A percentile compares a stretch with the other conserved stretches of the same genome.
These are phyloP conservation scores for Linum tenue DNA, from an alignment of 345 rosid species.

Conservation along the genomic window DNA sequence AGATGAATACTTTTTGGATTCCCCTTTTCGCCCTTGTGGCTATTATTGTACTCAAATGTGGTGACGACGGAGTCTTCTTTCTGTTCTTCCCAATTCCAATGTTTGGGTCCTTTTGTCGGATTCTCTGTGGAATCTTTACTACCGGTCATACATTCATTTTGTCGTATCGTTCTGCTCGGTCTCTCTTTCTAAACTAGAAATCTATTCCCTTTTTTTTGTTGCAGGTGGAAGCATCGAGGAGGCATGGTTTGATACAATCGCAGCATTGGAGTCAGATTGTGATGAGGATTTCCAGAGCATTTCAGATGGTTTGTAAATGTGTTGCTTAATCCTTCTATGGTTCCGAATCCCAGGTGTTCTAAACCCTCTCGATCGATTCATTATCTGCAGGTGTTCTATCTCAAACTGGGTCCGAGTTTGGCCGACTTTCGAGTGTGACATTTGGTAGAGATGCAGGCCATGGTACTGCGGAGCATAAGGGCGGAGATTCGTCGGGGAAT, in stretches of 20 bases:
- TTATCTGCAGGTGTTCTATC: slow-evolving; percentile 22
- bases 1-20: no score
- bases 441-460: slow-evolving; percentile 24
- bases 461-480: slow-evolving; percentile 33
- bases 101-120: background rate
- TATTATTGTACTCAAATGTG: slow-evolving; percentile 1
- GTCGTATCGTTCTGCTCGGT: background rate
- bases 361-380: slow-evolving; percentile 2
- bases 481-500: slow-evolving; percentile 22
- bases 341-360: slow-evolving; percentile 2
- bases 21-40: background rate
- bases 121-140: background rate
- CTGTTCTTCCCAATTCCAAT: background rate
- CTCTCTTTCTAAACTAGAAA: background rate
- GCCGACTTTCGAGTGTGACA: slow-evolving; percentile 5
- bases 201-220: background rate
- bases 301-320: slow-evolving; percentile 19
- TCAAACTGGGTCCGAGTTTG: slow-evolving; percentile 15
- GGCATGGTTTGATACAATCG: slow-evolving; percentile 25
- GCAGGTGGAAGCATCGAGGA: slow-evolving; percentile 23
- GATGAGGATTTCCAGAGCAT: slow-evolving; percentile 27
- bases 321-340: background rate
- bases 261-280: slow-evolving; percentile 23
- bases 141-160: background rate
- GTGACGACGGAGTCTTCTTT: background rate